A percentile compares a stretch with the other conserved stretches of the same genome.
Conservation (phyloP, 768 basidiomycete species). For the Boletellus ananas region DNA sequence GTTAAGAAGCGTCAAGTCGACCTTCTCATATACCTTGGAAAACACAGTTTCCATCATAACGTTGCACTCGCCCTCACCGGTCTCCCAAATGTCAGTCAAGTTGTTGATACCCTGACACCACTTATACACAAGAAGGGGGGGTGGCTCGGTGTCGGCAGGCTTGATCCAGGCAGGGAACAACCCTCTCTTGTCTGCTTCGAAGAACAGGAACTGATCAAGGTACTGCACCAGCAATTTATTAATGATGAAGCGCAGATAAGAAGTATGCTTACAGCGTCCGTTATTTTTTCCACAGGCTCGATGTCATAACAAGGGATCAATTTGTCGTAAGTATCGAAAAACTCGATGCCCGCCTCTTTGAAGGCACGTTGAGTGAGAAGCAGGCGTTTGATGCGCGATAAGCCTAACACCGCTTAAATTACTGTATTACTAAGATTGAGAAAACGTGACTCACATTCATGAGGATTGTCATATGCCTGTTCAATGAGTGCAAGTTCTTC, state of each 20-base stretch:
- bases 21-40: conserved; percentile 98
- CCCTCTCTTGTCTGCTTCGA: conserved; percentile 97
- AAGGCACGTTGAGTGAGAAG: conserved; percentile 96
- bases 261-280: conserved; percentile 72
- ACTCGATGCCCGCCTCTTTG: conserved; percentile 97
- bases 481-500: conserved; percentile 98
- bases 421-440: not conserved
- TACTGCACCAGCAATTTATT: conserved; percentile 46
- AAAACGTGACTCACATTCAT: conserved; percentile 66
- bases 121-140: conserved; percentile 96
- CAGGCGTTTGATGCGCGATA: conserved; percentile 97
- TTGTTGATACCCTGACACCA: conserved; percentile 99
- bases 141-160: conserved; percentile 95
- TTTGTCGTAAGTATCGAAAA: conserved; percentile 97
- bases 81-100: conserved; percentile 97
- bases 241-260: not conserved
- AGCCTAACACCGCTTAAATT: conserved; percentile 38
- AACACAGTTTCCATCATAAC: conserved; percentile 99
- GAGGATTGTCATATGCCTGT: conserved; percentile 98
- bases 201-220: conserved; percentile 97
- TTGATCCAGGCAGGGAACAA: conserved; percentile 99
- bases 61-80: conserved; percentile 94
- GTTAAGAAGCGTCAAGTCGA: conserved; percentile 93
- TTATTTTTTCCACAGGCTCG: conserved; percentile 99
- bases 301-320: conserved; percentile 99